Percentiles rank a stretch among this genome's conserved stretches.
These are phyloP conservation scores for Brettanomyces custersianus DNA, from an alignment of 805 yeast genomes.

Conservation along the genomic window DNA sequence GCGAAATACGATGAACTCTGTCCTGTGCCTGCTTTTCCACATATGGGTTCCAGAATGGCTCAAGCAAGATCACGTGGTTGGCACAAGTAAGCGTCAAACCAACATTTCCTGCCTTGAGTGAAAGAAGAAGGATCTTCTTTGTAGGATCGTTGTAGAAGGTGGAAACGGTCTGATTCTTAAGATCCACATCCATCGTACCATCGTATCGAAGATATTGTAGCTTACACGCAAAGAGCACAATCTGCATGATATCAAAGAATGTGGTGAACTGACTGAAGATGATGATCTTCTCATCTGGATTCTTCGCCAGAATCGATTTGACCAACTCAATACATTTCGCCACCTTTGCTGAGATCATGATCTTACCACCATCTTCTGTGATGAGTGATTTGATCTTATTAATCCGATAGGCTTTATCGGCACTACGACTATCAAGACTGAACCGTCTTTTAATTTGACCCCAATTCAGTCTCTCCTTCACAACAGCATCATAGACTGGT, in stretches of 20 bases:
- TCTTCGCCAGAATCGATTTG: conserved; percentile 34
- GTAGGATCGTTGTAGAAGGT: conserved; percentile 50
- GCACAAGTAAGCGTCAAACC: conserved; percentile 95
- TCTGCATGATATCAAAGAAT: conserved; percentile 57
- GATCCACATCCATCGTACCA: conserved; percentile 69
- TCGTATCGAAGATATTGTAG: conserved; percentile 58
- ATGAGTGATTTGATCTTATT: conserved; percentile 20
- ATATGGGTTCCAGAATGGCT: conserved; percentile 97
- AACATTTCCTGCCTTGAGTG: conserved; percentile 90
- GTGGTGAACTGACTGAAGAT: conserved; percentile 82
- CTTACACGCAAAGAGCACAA: conserved; percentile 39
- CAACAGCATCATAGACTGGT: conserved; percentile 41
- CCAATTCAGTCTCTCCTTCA: conserved; percentile 22
- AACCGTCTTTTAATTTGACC: conserved; percentile 15
- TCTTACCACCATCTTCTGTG: conserved; percentile 28
- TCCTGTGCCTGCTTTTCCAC: conserved; percentile 98
- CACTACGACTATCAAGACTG: conserved; percentile 14
- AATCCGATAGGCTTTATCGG: conserved; percentile 19
- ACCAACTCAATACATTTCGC: conserved; percentile 51
- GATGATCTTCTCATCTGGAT: conserved; percentile 66
- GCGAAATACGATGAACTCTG: conserved; percentile 92
- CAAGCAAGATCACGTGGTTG: conserved; percentile 81
- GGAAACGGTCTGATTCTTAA: conserved; percentile 55
- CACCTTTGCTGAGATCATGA: conserved; percentile 65
- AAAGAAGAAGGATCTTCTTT: conserved; percentile 56